phyloP scores from a whole-genome alignment of 2,329 filamentous ascomycete species.

The Talaromyces pinophilus region DNA sequence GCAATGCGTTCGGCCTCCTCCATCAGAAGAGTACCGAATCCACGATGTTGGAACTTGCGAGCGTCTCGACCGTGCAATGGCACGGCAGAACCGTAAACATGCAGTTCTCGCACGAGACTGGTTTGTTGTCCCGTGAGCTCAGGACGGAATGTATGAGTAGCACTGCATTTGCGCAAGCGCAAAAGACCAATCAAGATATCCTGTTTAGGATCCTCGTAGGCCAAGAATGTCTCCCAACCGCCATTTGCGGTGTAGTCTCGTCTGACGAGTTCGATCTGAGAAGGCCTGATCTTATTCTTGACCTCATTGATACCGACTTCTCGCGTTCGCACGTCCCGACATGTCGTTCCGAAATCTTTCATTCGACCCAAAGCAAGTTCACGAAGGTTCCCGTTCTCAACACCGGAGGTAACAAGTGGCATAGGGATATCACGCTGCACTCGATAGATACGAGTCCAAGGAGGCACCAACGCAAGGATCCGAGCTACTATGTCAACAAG shows the following conservation, averaged over 20 bases:
- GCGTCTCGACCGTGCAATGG: slow-evolving; percentile 94
- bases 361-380: slow-evolving; percentile 94
- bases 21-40: slow-evolving; percentile 94
- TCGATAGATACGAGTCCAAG: slow-evolving; percentile 98
- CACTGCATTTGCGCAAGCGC: slow-evolving; percentile 83
- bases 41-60: slow-evolving; percentile 97
- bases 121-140: slow-evolving; percentile 85
- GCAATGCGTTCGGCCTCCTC: slow-evolving; percentile 97
- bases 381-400: slow-evolving; percentile 94
- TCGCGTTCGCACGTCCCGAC: slow-evolving; percentile 90
- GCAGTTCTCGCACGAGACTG: slow-evolving; percentile 88
- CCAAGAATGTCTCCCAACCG: slow-evolving; percentile 97
- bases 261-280: slow-evolving; percentile 91
- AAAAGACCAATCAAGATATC: slow-evolving; percentile 93
- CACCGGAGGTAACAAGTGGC: slow-evolving; percentile 96
- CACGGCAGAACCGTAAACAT: slow-evolving; percentile 97
- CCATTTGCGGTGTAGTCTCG: slow-evolving; percentile 93
- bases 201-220: slow-evolving; percentile 97
- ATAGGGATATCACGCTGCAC: slow-evolving; percentile 99
- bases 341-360: slow-evolving; percentile 98
- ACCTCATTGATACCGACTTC: slow-evolving; percentile 99
- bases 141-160: slow-evolving; percentile 86
- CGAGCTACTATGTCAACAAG: slow-evolving; percentile 93
- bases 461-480: slow-evolving; percentile 91
- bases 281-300: slow-evolving; percentile 96